Base-by-base conservation (phyloP, 495 filamentous ascomycete genomes). In the Astrothelium subdiscretum region DNA sequence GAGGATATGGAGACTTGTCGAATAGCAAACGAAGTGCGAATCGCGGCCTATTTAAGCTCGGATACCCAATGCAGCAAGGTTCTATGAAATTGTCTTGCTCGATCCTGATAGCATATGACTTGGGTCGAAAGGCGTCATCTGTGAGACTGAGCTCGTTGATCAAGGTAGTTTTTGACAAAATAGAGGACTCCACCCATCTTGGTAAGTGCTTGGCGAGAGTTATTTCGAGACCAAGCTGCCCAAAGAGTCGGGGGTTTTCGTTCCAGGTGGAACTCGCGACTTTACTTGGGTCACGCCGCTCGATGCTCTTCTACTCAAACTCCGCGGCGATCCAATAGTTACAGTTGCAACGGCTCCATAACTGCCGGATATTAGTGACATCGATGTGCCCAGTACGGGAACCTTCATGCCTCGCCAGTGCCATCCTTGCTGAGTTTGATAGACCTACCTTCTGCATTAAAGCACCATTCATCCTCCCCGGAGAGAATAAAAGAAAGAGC, bases 1-100 rank as follows among this genome's bases (percentile, higher is more conserved):
- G 67, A 3, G 70, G 70, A 54, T 72, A 72, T 24, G 70, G 70
- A 31, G 70, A 71, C 32, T 65, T 70, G 48, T 72, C 69, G 38
- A 72, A 72, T 26, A 67, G 35, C 31, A 72, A 32, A 61, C 70
- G 70, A 64, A 67, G 60, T 32, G 62, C 65, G 40, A 54, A 72
- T 61, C 67, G 64, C 32, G 59, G 40, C 15, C 18, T 57, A 24
- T 63, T 38, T 40, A 40, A 43, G 54, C 40, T 59, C 15, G 40
- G 31, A 29, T n/a, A 20, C 20, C 63, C 35, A 40, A 63, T 51
- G 29, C 32, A 27, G 42, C 26, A 42, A 31, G 69, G 69, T 32
- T 62, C 61, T 32, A 69, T 52, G 59, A 71, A 72, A 44, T 71
- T 67, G 54, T 66, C 70, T 59, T 64, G 69, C 59, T 72, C 69